Base-by-base conservation (phyloP, 2,329 filamentous ascomycete species). In the Clarireedia hainanense region DNA sequence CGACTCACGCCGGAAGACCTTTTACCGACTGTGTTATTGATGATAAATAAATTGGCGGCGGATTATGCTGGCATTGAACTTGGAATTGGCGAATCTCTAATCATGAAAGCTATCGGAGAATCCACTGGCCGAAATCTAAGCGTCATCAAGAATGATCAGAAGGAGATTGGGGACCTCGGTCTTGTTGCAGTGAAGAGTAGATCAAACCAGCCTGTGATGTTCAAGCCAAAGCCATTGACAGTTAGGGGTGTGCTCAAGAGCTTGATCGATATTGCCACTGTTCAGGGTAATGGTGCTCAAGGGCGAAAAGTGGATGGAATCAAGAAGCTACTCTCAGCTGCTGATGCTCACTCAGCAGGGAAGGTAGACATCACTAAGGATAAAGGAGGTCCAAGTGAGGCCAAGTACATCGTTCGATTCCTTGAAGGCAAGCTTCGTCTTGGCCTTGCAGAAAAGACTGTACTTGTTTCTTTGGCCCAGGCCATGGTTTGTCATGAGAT, bases 91-190 rank as follows among this genome's bases (percentile, higher is more conserved):
- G 94, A 99, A 73, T 97, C 92, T 0, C 74, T 99, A 27, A 96
- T 99, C 66, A 97, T 97, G 91, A 99, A 97, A 71, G 89, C 94
- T 5, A 95, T 99, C 67, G 92, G 92, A 10, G 92, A 97, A 74
- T 88, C 86, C 30, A 99, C 94, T 0, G 94, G 94, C 9, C 85
- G 94, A 58, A 95, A 85, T 66, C 73, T 96, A 47, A 80, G 86
- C 39, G 85, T 96, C 52, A 96, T 99, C 76, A 97, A 96, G 74
- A 84, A 88, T 49, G 91, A 97, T 64, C 94, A 99, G 68, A 91
- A 94, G 66, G 91, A 96, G 65, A 96, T 97, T 71, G 94, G 94
- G 53, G 94, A 99, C 70, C 79, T 99, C 10, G 94, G 94, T 10
- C 76, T 97, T 36, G 92, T 99, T 1, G 94, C 94, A 45, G 89